These are phyloP conservation scores for Dicorynia guianensis DNA, from an alignment of 306 rosid genomes.

Conservation along the genomic window DNA sequence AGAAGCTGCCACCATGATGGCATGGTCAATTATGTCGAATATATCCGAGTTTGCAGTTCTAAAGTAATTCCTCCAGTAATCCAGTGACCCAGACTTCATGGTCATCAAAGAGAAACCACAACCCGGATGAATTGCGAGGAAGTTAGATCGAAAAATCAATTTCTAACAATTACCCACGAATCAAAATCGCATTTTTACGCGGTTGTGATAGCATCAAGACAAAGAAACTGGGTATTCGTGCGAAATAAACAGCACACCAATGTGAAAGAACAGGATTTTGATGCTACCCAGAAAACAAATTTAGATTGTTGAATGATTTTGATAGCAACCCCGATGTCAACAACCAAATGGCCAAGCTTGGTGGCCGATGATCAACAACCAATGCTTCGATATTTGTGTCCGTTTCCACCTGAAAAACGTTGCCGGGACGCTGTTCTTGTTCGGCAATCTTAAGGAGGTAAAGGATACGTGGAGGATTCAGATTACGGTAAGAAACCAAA, in stretches of 20 bases:
- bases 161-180: conserved; percentile 40
- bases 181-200: conserved; percentile 43
- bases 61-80: conserved; percentile 86
- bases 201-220: conserved; percentile 17
- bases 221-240: conserved; percentile 12
- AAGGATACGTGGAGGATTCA: background rate
- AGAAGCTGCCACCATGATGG: conserved; percentile 86
- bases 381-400: conserved; percentile 18
- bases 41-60: conserved; percentile 70
- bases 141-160: conserved; percentile 17
- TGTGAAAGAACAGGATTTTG: background rate
- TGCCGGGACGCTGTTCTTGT: background rate
- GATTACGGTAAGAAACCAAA: background rate
- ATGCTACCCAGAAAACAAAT: conserved; percentile 8
- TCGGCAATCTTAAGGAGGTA: background rate
- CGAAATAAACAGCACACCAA: conserved; percentile 11
- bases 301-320: background rate
- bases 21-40: conserved; percentile 81
- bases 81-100: conserved; percentile 75
- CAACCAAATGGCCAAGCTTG: conserved; percentile 21
- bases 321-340: conserved; percentile 6
- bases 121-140: conserved; percentile 27
- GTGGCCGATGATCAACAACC: conserved; percentile 30
- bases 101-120: conserved; percentile 35
- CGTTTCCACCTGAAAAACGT: conserved; percentile 1